Base-by-base conservation (phyloP, 2,329 filamentous ascomycete genomes). In the Epichloe typhina region DNA sequence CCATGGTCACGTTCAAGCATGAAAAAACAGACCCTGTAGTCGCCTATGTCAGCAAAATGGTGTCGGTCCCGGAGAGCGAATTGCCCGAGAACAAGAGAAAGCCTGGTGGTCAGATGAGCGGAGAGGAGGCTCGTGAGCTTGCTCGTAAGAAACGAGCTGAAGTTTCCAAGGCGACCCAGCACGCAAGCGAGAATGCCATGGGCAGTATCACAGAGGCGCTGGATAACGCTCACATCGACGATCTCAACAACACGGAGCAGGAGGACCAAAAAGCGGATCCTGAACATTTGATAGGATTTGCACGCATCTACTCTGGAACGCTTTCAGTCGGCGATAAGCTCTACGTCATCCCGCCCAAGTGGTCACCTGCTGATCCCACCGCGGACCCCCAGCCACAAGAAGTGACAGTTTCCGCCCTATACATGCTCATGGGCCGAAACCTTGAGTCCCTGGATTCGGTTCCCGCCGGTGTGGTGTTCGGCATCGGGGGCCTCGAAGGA, bases 1-100 rank as follows among this genome's bases (percentile, higher is more conserved):
- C 91, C 5, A 91, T 97, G 83, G 69, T 86, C 2, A 75, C 82
- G 0, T 96, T 95, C 63, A 86, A 86, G 61, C 79, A 79, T 3
- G 75, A 74, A 0, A 74, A 78, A 39, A 75, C 82, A 0, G 84
- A 86, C 52, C 90, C 91, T 0, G 82, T 95, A 0, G 88, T 98
- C 2, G 91, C 88, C 8, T 98, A 95, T 57, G 87, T 98, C 54
- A 97, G 91, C 69, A 98, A 98, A 66, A 96, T 98, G 89, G 87
- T 97, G 1, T 93, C 93, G 0, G 77, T 98, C 12, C 91, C 89
- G 0, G 88, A 94, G 61, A 96, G 88, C 66, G 91, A 98, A 59
- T 72, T 98, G 5, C 86, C 88, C 0, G 80, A 91, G 49, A 95
- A 95, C 65, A 94, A 85, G 66, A 77, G 88, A 44, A 55, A 54